phyloP scores from a whole-genome alignment of 306 rosid genomes.

The Cicer cuneatum region DNA sequence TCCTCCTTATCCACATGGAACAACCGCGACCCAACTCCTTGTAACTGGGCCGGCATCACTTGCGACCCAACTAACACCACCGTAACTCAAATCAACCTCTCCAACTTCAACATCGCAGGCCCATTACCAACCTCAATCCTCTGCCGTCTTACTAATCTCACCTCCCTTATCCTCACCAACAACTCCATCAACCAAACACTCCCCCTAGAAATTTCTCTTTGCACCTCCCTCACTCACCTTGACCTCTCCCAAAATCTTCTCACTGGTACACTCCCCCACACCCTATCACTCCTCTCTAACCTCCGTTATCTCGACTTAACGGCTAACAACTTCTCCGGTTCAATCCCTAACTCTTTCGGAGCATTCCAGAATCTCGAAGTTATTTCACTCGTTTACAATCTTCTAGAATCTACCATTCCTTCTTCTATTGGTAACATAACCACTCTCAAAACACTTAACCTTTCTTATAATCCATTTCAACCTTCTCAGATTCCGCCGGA shows the following conservation, averaged over 20 bases:
- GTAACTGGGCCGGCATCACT: constrained; percentile 67
- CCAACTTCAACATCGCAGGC: constrained; percentile 62
- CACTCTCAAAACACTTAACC: constrained; percentile 70
- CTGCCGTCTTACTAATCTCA: constrained; percentile 65
- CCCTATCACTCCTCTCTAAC: constrained; percentile 55
- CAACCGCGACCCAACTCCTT: constrained; percentile 59
- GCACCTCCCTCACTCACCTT: constrained; percentile 58
- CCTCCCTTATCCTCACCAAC: constrained; percentile 60
- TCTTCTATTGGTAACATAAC: constrained; percentile 65
- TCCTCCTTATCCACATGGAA: constrained; percentile 70
- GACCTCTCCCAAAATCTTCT: constrained; percentile 87
- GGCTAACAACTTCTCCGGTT: constrained; percentile 85
- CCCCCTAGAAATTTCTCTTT: constrained; percentile 55
- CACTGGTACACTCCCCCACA: constrained; percentile 68
- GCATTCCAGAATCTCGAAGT: constrained; percentile 68
- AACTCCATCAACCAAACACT: constrained; percentile 77
- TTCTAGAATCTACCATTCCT: constrained; percentile 61
- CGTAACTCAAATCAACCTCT: constrained; percentile 62
- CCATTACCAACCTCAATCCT: constrained; percentile 61
- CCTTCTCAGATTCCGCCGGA: constrained; percentile 73
- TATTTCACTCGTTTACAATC: constrained; percentile 67
- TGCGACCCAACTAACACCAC: constrained; percentile 52
- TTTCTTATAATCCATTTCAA: constrained; percentile 74
- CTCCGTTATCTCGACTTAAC: constrained; percentile 72
- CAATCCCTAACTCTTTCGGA: constrained; percentile 61